A percentile compares a stretch with the other conserved stretches of the same genome.
These are phyloP conservation scores for Ambrosia artemisiifolia DNA, from an alignment of 129 eudicot genomes.

Conservation along the genomic window DNA sequence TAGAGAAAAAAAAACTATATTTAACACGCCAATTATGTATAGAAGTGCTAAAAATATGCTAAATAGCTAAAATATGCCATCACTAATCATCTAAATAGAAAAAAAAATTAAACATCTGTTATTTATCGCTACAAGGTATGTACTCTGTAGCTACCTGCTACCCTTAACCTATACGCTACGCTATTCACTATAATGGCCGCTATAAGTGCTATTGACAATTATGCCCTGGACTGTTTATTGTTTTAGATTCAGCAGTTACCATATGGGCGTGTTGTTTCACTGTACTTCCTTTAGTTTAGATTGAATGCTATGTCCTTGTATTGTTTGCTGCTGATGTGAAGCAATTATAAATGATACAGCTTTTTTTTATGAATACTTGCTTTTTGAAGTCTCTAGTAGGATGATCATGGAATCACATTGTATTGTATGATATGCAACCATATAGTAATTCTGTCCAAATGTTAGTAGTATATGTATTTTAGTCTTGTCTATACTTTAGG, in stretches of 20 bases:
- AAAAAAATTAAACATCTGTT: too few species aligned
- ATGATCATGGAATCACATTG: constrained; percentile 3
- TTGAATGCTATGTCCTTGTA: constrained; percentile 1
- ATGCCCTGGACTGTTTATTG: background rate
- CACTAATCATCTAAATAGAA: too few species aligned
- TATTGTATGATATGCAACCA: background rate
- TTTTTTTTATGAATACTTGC: background rate
- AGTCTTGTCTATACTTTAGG: background rate
- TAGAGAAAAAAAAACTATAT: too few species aligned
- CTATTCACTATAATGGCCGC: too few species aligned
- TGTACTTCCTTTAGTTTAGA: background rate
- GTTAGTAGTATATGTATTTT: background rate
- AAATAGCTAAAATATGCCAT: too few species aligned
- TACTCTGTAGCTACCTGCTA: too few species aligned
- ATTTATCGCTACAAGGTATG: too few species aligned
- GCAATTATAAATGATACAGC: background rate
- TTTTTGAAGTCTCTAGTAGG: constrained; percentile 6
- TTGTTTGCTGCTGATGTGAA: constrained; percentile 1
- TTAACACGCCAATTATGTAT: too few species aligned
- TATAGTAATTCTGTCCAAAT: background rate
- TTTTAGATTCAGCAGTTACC: constrained; percentile 3
- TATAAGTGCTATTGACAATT: too few species aligned
- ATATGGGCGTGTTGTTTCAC: background rate
- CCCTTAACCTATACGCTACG: too few species aligned
- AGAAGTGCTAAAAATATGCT: too few species aligned